Conservation (phyloP, 768 basidiomycete species). For the Xerocomellus dryophilus region DNA sequence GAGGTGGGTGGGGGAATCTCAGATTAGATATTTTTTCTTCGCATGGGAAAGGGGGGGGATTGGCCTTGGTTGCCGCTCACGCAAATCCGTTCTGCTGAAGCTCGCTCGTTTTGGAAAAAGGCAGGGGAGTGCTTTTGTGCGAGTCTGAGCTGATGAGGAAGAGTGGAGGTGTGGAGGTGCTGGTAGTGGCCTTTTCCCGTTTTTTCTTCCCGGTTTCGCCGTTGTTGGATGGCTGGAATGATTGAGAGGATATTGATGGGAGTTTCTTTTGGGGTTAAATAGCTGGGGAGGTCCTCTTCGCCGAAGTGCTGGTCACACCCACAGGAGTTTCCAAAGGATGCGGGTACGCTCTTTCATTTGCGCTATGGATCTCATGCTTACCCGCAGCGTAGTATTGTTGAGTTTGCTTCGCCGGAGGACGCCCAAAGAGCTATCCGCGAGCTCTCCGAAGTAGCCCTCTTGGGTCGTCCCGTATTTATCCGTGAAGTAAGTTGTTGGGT, state of each 20-base stretch:
- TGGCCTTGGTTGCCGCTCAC: constrained; percentile 28
- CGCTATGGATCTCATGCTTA: constrained; percentile 7
- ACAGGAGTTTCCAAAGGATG: constrained; percentile 98
- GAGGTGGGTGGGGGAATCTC: constrained; percentile 94
- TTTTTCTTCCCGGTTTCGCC: constrained; percentile 41
- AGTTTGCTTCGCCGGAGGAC: constrained; percentile 88
- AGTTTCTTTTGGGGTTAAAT: constrained; percentile 84
- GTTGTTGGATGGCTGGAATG: constrained; percentile 51
- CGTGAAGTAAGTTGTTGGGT: constrained; percentile 64
- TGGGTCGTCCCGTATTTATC: constrained; percentile 94
- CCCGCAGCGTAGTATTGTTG: constrained; percentile 73
- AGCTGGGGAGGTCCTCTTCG: constrained; percentile 99
- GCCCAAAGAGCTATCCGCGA: constrained; percentile 86
- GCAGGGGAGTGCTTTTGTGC: constrained; percentile 29
- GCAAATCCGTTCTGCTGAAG: constrained; percentile 36
- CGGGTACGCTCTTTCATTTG: constrained; percentile 64
- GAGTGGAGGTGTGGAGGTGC: constrained; percentile 30
- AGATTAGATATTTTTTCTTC: constrained; percentile 52
- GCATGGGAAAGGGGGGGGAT: constrained; percentile 34
- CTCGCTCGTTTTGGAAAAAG: constrained; percentile 35
- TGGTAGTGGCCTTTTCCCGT: constrained; percentile 39
- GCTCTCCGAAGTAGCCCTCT: constrained; percentile 83
- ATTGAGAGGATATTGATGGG: constrained; percentile 89
- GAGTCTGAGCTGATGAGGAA: constrained; percentile 38
- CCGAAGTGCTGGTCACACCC: constrained; percentile 97